Evolutionary conservation across 164 flowering plant species (phyloP).

Genomic region (Nelumbo lutea): DNA sequence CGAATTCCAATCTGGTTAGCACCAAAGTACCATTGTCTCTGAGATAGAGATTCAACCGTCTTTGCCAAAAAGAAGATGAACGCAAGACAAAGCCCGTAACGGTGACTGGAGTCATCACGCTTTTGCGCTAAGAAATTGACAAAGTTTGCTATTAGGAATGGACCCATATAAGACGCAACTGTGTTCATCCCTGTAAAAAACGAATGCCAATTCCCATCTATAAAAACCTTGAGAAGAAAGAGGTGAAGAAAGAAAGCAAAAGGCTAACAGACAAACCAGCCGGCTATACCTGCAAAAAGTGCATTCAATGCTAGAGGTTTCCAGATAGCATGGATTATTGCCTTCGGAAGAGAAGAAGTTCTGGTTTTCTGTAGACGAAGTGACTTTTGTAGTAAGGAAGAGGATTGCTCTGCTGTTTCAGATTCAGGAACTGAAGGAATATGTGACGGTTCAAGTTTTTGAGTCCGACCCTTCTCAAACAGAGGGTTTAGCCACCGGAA

Average conservation of each 20-base stretch:
- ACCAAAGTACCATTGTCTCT: constrained; percentile 86
- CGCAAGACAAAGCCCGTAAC: constrained; percentile 56
- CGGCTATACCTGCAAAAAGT: constrained; percentile 57
- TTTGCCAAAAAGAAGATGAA: constrained; percentile 59
- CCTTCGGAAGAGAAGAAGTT: constrained; percentile 37
- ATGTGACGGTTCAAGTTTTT: constrained; percentile 46
- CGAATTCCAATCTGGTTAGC: constrained; percentile 62
- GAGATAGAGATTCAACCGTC: constrained; percentile 68
- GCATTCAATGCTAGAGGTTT: constrained; percentile 60
- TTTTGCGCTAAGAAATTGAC: constrained; percentile 50
- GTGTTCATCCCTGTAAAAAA: constrained; percentile 55
- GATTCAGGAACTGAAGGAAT: constrained; percentile 59
- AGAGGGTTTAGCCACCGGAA: constrained; percentile 77
- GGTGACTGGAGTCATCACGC: constrained; percentile 33
- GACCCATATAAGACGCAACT: constrained; percentile 72
- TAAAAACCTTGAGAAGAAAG: not conserved
- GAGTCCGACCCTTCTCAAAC: constrained; percentile 39
- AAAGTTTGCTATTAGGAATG: constrained; percentile 59
- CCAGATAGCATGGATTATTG: constrained; percentile 41
- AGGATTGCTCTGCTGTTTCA: constrained; percentile 53
- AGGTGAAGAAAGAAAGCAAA: not conserved
- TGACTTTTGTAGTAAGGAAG: constrained; percentile 40
- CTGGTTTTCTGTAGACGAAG: constrained; percentile 36
- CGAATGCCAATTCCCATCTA: not conserved
- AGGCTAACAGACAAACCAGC: not conserved